A percentile compares a stretch with the other conserved stretches of the same genome.
Conservation (phyloP, 805 yeast species). For the Sugiyamaella boreocaroliniensis region DNA sequence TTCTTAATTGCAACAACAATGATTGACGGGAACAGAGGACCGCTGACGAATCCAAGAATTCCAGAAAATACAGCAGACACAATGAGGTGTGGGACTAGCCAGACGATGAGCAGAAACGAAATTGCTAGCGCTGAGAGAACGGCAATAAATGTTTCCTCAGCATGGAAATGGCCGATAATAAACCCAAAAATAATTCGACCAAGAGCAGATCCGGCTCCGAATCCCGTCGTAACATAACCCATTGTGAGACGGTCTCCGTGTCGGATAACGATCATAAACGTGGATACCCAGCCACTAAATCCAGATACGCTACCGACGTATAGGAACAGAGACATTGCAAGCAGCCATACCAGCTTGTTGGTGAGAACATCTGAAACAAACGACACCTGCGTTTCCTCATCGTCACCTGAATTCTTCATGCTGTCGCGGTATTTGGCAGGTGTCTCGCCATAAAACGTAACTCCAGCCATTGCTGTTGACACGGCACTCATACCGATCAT, state of each 20-base stretch:
- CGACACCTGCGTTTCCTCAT: neutral
- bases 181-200: constrained; percentile 50
- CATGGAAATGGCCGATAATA: constrained; percentile 28
- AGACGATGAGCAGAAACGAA: constrained; percentile 37
- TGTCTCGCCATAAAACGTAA: constrained; percentile 38
- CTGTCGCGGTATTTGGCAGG: constrained; percentile 11
- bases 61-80: constrained; percentile 44
- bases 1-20: constrained; percentile 56
- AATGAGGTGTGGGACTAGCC: constrained; percentile 42
- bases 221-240: constrained; percentile 63
- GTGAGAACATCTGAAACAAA: constrained; percentile 9
- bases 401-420: neutral
- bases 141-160: constrained; percentile 14
- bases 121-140: constrained; percentile 34
- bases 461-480: constrained; percentile 32
- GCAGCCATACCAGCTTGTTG: constrained; percentile 31
- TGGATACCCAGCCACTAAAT: constrained; percentile 65
- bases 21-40: constrained; percentile 70
- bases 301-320: constrained; percentile 68
- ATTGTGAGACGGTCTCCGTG: constrained; percentile 40
- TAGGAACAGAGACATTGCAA: constrained; percentile 49
- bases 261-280: constrained; percentile 52
- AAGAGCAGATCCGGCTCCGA: constrained; percentile 63
- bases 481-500: constrained; percentile 36
- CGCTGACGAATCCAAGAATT: constrained; percentile 52